These are phyloP conservation scores for Trifolium pratense DNA, from an alignment of 306 rosid genomes.

Conservation along the genomic window DNA sequence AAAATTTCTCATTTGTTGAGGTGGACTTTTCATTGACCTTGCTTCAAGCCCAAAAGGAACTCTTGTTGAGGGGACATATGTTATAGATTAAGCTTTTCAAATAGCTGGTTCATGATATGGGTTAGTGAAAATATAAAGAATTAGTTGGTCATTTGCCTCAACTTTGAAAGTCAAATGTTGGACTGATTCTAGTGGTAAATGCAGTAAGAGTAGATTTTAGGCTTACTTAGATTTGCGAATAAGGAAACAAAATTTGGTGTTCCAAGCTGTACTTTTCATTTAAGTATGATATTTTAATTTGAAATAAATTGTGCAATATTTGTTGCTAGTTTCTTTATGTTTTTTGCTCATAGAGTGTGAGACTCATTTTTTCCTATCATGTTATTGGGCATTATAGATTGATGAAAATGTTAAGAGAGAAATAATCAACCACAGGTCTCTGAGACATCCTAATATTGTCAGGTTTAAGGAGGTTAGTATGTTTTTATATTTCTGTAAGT, in stretches of 20 bases:
- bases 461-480: slow-evolving; percentile 84
- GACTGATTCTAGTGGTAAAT: background rate
- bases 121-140: background rate
- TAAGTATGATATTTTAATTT: background rate
- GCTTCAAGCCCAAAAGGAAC: background rate
- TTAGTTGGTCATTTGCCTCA: background rate
- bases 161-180: background rate
- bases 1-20: too few relatives aligned
- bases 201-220: slow-evolving; percentile 19
- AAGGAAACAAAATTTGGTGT: background rate
- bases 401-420: slow-evolving; percentile 93
- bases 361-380: slow-evolving; percentile 26
- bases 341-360: background rate
- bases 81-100: background rate
- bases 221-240: background rate
- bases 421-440: slow-evolving; percentile 89
- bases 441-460: slow-evolving; percentile 91
- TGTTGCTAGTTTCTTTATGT: background rate
- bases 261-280: slow-evolving; percentile 5
- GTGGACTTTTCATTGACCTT: background rate
- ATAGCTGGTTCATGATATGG: background rate
- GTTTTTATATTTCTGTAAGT: background rate
- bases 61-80: background rate
- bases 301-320: slow-evolving; percentile 3
- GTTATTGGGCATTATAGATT: slow-evolving; percentile 58